Base-by-base conservation (phyloP, 2,329 filamentous ascomycete genomes). In the Domatiomyces globalis region DNA sequence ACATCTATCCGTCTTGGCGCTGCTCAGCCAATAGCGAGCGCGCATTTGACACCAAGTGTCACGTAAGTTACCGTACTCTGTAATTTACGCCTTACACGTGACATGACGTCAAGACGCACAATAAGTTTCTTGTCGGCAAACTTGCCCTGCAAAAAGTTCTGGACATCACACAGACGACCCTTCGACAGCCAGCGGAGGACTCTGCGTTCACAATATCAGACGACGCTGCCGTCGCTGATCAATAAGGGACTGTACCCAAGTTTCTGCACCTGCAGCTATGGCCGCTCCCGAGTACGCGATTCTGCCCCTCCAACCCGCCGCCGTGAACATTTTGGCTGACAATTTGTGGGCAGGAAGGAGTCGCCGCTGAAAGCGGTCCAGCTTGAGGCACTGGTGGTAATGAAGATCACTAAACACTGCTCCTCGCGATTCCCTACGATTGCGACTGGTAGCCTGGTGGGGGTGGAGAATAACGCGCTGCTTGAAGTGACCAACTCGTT, bases 381-480 rank as follows among this genome's bases (percentile, higher is more conserved):
- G 76, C 84, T 96, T 66, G 89, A 95, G 76, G 87, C 90, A 65
- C 76, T 96, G 76, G 90, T 94, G 65, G 86, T 94, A 62, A 90
- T 95, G 85, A 95, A 95, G 77, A 89, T 96, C 68, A 89, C 94
- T 71, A 95, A 94, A 73, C 89, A 95, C 75, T 87, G 86, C 73
- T 84, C 87, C 52, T 80, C 85, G 63, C 78, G 79, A 50, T 95
- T 95, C 73, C 90, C 90, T 47, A 90, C 87, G 49, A 83, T 83
- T 51, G 87, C 88, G 52, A 95, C 89, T 51, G 90, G 90, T 56
- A 87, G 85, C 56, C 79, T 95, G 56, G 88, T 95, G 54, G 92
- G 92, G 62, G 89, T 96, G 86, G 90, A 96, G 70, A 79, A 80
- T 63, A 81, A 84, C 59, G 80, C 80, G 58, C 76, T 82, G 54